Base-by-base conservation (phyloP, 2,329 filamentous ascomycete species). In the Fusarium mexicanum region DNA sequence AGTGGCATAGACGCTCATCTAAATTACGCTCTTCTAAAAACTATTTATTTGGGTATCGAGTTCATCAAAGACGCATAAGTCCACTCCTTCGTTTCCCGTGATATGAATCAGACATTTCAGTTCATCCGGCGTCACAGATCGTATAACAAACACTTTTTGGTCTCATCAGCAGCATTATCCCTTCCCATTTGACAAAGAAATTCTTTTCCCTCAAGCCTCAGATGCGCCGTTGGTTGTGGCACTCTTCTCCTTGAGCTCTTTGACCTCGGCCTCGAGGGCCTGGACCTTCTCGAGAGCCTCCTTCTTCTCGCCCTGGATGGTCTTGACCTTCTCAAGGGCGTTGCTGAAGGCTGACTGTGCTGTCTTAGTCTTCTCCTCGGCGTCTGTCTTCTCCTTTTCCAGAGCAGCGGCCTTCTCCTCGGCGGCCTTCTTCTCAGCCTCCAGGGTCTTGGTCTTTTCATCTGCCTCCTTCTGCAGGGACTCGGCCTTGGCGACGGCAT, bases 31-130 rank as follows among this genome's bases (percentile, higher is more conserved):
- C 71, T 74, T 74, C 71, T 74, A 74, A 74, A 72, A 77, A 72
- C 65, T 76, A 75, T 76, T 71, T 72, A 75, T 70, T 78, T 78
- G 76, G 76, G 76, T 78, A 78, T 78, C 76, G 76, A 78, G 74
- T 77, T 78, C 76, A 78, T 78, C 76, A 78, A 78, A 78, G 76
- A 78, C 76, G 73, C 53, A 69, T 69, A 62, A 72, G 76, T 78
- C 76, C 76, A 69, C 76, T 78, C 76, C 75, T 78, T 78, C 76
- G 76, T 78, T 75, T 75, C 76, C 76, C 76, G 73, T 77, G 66
- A 73, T 75, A 73, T 75, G 73, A 75, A 75, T 73, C 67, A 71
- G 69, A 74, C 72, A 74, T 75, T 69, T 75, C 72, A 71, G 62
- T 71, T 75, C 72, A 75, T 74, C 72, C 72, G 43, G 72, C 72